Conservation (phyloP, 768 basidiomycete species). For the Podaxis mareebaensis region DNA sequence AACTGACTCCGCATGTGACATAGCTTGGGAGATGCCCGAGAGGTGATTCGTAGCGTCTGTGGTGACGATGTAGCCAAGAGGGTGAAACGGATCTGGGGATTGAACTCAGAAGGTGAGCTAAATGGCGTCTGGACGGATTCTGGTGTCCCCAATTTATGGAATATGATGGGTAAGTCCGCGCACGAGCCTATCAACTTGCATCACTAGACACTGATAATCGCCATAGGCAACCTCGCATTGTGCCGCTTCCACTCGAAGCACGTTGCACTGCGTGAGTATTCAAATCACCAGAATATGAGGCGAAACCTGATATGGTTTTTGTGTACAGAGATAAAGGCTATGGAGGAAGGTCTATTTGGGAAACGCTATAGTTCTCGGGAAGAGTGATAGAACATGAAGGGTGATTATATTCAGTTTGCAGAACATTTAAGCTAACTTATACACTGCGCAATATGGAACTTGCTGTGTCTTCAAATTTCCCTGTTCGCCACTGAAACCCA, state of each 20-base stretch:
- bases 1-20: not conserved
- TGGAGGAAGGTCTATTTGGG: constrained; percentile 38
- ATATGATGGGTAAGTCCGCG: constrained; percentile 51
- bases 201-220: not conserved
- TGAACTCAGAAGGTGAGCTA: constrained; percentile 66
- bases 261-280: constrained; percentile 61
- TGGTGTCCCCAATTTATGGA: constrained; percentile 57
- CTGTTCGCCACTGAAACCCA: too few relatives aligned
- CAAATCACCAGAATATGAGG: not conserved
- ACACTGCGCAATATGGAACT: too few relatives aligned
- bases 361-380: constrained; percentile 7
- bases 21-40: constrained; percentile 47
- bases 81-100: constrained; percentile 58
- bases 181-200: not conserved
- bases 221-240: constrained; percentile 54
- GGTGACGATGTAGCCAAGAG: constrained; percentile 44
- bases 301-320: not conserved
- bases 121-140: constrained; percentile 48
- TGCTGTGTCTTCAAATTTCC: too few relatives aligned
- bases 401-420: too few relatives aligned
- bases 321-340: constrained; percentile 65
- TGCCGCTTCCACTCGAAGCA: constrained; percentile 71
- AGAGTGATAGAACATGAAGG: not conserved
- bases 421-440: too few relatives aligned
- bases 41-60: constrained; percentile 42